Conservation (phyloP, 208 protist species). For the Herpetomonas muscarum region DNA sequence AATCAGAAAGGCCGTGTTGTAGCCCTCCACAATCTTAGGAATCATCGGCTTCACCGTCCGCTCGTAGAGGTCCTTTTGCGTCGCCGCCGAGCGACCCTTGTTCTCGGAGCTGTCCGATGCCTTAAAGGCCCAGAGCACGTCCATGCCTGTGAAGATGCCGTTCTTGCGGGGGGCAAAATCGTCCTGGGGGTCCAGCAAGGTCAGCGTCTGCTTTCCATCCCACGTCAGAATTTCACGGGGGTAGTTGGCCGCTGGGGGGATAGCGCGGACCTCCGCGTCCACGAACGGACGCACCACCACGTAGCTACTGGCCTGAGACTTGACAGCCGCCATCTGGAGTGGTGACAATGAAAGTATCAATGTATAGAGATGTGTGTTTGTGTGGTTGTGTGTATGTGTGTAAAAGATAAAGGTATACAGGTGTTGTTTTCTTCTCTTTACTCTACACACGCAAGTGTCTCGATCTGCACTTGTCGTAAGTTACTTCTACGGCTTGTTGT, state of each 20-base stretch:
- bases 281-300: conserved; percentile 80
- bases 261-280: conserved; percentile 48
- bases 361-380: too few relatives aligned
- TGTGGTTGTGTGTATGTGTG: conserved; percentile 4
- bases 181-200: conserved; percentile 63
- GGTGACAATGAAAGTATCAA: too few relatives aligned
- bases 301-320: conserved; percentile 33
- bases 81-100: conserved; percentile 17
- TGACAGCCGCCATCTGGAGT: conserved; percentile 19
- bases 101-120: conserved; percentile 32
- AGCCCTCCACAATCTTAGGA: conserved; percentile 62
- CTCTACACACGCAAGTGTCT: too few relatives aligned
- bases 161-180: conserved; percentile 62
- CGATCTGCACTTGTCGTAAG: too few relatives aligned
- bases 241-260: conserved; percentile 19
- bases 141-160: conserved; percentile 43
- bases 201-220: conserved; percentile 49
- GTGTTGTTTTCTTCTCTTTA: neutral
- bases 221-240: conserved; percentile 51
- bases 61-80: conserved; percentile 77
- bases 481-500: too few relatives aligned
- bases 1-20: conserved; percentile 74
- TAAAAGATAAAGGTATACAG: conserved; percentile 8
- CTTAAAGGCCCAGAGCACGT: conserved; percentile 73
- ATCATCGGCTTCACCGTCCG: conserved; percentile 53